A percentile compares a stretch with the other conserved stretches of the same genome.
These are phyloP conservation scores for Huntiella savannae DNA, from an alignment of 2,329 filamentous ascomycete genomes.

Conservation along the genomic window DNA sequence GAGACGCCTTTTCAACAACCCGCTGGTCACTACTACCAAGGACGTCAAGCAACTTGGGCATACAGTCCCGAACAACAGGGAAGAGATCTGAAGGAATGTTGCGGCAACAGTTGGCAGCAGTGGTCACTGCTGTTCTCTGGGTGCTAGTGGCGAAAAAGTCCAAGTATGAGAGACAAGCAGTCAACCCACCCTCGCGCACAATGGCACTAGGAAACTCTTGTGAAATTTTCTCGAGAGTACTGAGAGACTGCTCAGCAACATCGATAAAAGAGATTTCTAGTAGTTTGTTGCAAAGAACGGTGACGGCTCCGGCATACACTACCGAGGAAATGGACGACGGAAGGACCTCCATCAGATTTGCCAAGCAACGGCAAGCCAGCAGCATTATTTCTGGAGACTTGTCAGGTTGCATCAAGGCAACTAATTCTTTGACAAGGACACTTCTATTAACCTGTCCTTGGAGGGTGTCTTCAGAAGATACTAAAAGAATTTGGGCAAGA, in stretches of 20 bases:
- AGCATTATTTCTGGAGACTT: conserved; percentile 96
- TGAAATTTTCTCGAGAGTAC: conserved; percentile 93
- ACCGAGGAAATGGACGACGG: conserved; percentile 86
- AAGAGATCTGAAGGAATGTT: conserved; percentile 94
- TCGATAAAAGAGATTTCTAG: conserved; percentile 96
- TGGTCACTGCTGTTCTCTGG: conserved; percentile 89
- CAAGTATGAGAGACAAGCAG: conserved; percentile 85
- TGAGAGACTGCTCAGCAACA: conserved; percentile 87
- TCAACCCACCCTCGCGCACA: conserved; percentile 84
- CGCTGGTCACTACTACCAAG: conserved; percentile 84
- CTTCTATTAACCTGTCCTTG: conserved; percentile 91
- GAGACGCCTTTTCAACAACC: conserved; percentile 87
- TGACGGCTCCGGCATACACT: conserved; percentile 91
- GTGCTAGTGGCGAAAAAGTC: conserved; percentile 97
- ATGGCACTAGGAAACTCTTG: conserved; percentile 89
- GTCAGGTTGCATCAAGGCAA: conserved; percentile 69
- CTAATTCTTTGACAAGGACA: conserved; percentile 85
- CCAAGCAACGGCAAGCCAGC: conserved; percentile 81
- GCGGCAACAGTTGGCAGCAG: conserved; percentile 92
- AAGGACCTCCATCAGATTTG: conserved; percentile 93
- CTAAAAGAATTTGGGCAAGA: conserved; percentile 75
- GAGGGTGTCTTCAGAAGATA: conserved; percentile 92
- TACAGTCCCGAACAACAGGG: conserved; percentile 76
- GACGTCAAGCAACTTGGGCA: conserved; percentile 86
- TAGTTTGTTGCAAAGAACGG: conserved; percentile 83